Base-by-base conservation (phyloP, 306 rosid genomes). In the Mucuna pruriens region DNA sequence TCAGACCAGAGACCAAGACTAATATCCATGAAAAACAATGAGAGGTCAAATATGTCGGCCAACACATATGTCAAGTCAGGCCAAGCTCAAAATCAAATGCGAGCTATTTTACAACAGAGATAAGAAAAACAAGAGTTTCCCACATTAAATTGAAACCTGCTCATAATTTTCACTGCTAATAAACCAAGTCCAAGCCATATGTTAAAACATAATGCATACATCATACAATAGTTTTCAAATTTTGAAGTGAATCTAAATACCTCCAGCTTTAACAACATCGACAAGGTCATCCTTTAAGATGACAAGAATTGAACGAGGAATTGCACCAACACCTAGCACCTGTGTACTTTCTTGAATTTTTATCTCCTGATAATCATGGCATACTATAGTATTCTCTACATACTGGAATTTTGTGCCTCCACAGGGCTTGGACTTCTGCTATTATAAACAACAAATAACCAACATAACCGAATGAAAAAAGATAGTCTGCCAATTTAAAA, bases 211-310 rank as follows among this genome's bases (percentile, higher is more conserved):
- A 51, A 64, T 12, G 61, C 46, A 48, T 5, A 72, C 19, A 20
- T 29, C 48, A 85, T 25, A 48, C 61, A 49, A 75, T 34, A 54
- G 45, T 54, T 44, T 46, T 36, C 38, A 70, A 74, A 83, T 67
- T 7, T 19, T n/a, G 38, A 74, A 46, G 51, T 71, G 6, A 65
- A 77, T 58, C 58, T 79, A 75, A 44, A 84, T 90, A 95, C 99
- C 99, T 89, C 99, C 99, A 80, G 97, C 99, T 90, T 93, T 95
- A 71, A 95, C 91, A 79, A 88, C 85, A 81, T 95, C 99, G 80
- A 89, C 99, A 74, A 95, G 97, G 84, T 95, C 99, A 48, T 95
- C 97, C 87, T 91, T 82, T 83, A 95, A 84, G 83, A 95, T 89
- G 88, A 95, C 88, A 74, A 86, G 91, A 80, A 95, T 88, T 68